Percentiles rank a stretch among this genome's conserved stretches.
phyloP scores from a whole-genome alignment of 164 flowering plant genomes.

The Berberis thunbergii region DNA sequence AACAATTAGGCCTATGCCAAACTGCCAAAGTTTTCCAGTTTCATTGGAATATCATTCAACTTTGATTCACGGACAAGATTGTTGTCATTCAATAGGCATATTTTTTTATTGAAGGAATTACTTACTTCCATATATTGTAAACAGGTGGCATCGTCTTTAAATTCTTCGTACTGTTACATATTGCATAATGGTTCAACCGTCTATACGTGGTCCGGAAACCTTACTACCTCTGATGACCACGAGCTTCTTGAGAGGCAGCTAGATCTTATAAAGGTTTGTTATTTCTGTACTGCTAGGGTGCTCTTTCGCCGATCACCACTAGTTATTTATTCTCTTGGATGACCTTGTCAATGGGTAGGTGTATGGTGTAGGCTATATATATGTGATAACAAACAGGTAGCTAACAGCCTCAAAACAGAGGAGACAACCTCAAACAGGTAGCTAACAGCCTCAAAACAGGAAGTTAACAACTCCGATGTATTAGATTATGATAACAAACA shows the following conservation, averaged over 20 bases:
- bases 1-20: no score
- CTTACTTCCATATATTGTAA: conserved; percentile 2
- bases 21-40: background rate
- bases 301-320: no score
- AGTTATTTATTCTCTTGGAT: no score
- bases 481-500: no score
- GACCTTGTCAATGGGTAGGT: no score
- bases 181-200: conserved; percentile 63
- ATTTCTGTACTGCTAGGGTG: background rate
- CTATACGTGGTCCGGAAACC: conserved; percentile 86
- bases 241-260: conserved; percentile 90
- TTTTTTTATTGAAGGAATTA: no score
- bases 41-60: background rate
- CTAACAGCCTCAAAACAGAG: no score
- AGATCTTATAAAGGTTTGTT: conserved; percentile 79
- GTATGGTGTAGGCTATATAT: no score
- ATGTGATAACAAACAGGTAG: no score
- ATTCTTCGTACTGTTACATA: conserved; percentile 92
- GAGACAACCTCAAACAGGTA: no score
- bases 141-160: conserved; percentile 87
- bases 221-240: conserved; percentile 70
- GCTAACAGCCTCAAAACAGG: no score
- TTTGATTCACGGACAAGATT: background rate
- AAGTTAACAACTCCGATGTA: no score
- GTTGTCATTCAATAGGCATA: background rate